Evolutionary conservation across 2,329 filamentous ascomycete species (phyloP), one percentile per base, ranked within the genome.

Genomic region (Nemania serpens): DNA sequence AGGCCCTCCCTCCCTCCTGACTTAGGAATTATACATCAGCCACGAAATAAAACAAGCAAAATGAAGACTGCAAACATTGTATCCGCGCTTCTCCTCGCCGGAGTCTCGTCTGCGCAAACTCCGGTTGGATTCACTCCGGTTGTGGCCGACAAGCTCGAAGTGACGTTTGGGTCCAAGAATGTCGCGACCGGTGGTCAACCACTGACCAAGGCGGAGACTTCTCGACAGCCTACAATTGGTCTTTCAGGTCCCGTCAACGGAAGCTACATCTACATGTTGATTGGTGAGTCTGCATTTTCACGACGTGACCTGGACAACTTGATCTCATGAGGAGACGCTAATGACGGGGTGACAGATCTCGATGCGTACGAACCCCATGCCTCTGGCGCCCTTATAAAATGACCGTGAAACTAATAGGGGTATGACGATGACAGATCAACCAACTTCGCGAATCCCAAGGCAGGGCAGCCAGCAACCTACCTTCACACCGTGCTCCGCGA

Each of bases 401-500:
- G n/a, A 22, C 29, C 5, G 62, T 39, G 2, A 33, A 50, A 17
- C 42, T 65, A 52, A 68, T 54, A 36, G 13, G 34, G 10, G 15
- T 12, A 46, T 39, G 9, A 20, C 20, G 18, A 4, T 15, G 20
- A 34, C 50, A 72, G 70, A 34, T 72, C 70, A 1, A 71, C 71
- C 46, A 73, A 73, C 59, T 70, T 71, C 57, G 42, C 51, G 6
- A 73, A 73, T 34, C 71, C 71, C 5, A 50, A 34, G 1, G 63
- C 64, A 10, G 71, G 71, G 4, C 67, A 70, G 10, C 67, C 59
- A 1, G 54, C 66, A 3, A 72, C 67, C 3, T 73, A 73, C 49
- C 66, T 73, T 3, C 71, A 73, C 58, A 73, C 71, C 2, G 71
- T 73, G 18, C 66, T 73, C 33, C 68, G 70, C 5, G 71, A 73